Evolutionary conservation across 2,329 filamentous ascomycete species (phyloP).

Genomic region (Neofusicoccum laricinum): DNA sequence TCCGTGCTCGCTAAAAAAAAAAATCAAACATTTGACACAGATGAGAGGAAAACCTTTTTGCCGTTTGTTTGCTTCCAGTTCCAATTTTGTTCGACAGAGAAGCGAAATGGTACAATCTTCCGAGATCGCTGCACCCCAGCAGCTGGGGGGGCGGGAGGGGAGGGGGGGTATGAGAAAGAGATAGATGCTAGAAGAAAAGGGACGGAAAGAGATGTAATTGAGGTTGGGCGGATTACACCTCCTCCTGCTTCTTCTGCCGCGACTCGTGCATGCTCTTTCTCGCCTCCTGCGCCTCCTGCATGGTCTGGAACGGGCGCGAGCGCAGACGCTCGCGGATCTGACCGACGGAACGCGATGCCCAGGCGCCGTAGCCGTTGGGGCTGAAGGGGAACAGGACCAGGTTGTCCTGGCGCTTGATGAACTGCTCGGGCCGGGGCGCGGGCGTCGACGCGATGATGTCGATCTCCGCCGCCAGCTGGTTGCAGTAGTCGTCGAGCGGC

Average conservation of each 20-base stretch:
- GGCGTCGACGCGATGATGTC: slow-evolving; percentile 66
- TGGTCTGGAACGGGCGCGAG: slow-evolving; percentile 15
- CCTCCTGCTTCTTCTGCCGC: slow-evolving; percentile 3
- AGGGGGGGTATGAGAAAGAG: background rate
- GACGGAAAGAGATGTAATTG: background rate
- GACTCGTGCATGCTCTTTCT: slow-evolving; percentile 20
- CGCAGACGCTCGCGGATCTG: slow-evolving; percentile 15
- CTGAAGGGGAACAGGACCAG: slow-evolving; percentile 58
- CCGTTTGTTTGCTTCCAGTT: background rate
- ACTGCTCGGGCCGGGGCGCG: slow-evolving; percentile 51
- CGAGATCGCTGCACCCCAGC: background rate
- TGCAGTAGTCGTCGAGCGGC: slow-evolving; percentile 72
- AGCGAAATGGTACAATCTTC: slow-evolving; percentile 5
- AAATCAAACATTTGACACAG: background rate
- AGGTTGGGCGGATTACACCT: background rate
- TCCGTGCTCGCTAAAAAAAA: slow-evolving; percentile 12
- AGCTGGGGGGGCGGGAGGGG: background rate
- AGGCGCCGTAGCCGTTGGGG: slow-evolving; percentile 24
- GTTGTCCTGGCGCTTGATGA: slow-evolving; percentile 49
- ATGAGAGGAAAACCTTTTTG: background rate
- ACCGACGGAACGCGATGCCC: slow-evolving; percentile 5
- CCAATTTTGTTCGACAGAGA: slow-evolving; percentile 6
- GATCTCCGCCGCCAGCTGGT: slow-evolving; percentile 69
- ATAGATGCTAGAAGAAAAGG: background rate
- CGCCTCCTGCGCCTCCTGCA: slow-evolving; percentile 20